These are phyloP conservation scores for Fomes fomentarius DNA, from an alignment of 1,284 basidiomycete genomes.

Conservation along the genomic window DNA sequence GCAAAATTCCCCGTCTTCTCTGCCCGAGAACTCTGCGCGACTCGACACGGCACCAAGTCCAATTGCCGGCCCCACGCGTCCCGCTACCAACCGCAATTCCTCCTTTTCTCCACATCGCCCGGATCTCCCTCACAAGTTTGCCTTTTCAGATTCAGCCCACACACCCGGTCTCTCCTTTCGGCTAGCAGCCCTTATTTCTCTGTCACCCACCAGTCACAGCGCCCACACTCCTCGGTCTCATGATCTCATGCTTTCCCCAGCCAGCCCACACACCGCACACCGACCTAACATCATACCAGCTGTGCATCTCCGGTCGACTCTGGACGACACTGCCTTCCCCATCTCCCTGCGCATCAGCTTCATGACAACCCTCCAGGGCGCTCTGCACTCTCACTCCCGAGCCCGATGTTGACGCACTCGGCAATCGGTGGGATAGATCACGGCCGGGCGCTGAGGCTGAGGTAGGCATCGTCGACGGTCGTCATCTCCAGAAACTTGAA, in stretches of 20 bases:
- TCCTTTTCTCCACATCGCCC: conserved; percentile 24
- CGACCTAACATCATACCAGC: too few relatives aligned
- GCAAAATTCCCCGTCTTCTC: conserved; percentile 18
- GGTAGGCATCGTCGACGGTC: too few relatives aligned
- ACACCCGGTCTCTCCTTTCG: conserved; percentile 34
- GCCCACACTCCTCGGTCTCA: conserved; percentile 27
- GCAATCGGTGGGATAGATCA: conserved; percentile 11
- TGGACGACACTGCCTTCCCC: too few relatives aligned
- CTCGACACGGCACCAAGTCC: too few relatives aligned
- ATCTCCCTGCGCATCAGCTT: neutral
- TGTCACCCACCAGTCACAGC: conserved; percentile 24
- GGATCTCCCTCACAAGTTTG: conserved; percentile 34
- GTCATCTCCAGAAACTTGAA: too few relatives aligned
- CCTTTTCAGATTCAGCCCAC: conserved; percentile 36
- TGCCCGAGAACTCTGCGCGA: conserved; percentile 21
- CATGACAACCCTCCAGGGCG: too few relatives aligned
- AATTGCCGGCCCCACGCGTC: neutral
- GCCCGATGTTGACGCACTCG: neutral
- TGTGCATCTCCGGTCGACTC: too few relatives aligned
- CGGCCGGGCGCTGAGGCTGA: neutral
- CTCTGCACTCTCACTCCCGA: too few relatives aligned
- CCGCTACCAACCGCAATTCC: conserved; percentile 17
- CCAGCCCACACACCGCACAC: too few relatives aligned
- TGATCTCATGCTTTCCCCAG: conserved; percentile 26
- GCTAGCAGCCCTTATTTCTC: conserved; percentile 30